Base-by-base conservation (phyloP, 441 rosid genomes). In the Daphne laureola region DNA sequence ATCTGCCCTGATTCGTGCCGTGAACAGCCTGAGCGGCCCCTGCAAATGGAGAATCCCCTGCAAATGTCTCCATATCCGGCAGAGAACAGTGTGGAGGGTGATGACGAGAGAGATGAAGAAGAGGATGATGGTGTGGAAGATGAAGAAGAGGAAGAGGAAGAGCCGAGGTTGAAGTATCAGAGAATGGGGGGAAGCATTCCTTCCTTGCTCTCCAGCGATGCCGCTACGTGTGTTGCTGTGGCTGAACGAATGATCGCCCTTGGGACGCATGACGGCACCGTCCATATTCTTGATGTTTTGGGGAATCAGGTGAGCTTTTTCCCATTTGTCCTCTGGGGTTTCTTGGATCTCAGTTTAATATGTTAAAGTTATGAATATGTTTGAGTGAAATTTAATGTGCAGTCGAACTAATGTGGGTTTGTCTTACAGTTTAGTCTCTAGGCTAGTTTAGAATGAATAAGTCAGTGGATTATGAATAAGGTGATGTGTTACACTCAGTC, bases 161-260 rank as follows among this genome's bases (percentile, higher is more conserved):
- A 90, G 78, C 98, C 99, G 57, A 82, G 94, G 42, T 76, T 94
- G 23, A 94, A 94, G 80, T 94, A 94, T 64, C 99, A 94, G 70
- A 74, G 96, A 59, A 86, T 94, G 95, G 94, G 97, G 44, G 96
- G 99, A 0, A 94, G 86, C 78, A 78, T 94, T 44, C 98, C 95
- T 36, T 48, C 82, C 35, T 73, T 94, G 58, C 72, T 94, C 7
- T 73, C 95, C 17, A 82, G 73, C 67, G 92, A 87, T 38, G 96
- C 96, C 14, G 96, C 99, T 27, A 85, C 97, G 16, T 94, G 96
- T 72, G 70, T 94, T 61, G 81, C 98, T 14, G 88, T 90, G 2
- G 95, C 96, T 2, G 95, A 87, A 58, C 79, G 98, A 43, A 86
- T 94, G 98, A 87, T 94, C 76, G 98, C 96, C 12, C 95, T 94